Base-by-base conservation (phyloP, 2,329 filamentous ascomycete genomes). In the Cryphonectria japonica region DNA sequence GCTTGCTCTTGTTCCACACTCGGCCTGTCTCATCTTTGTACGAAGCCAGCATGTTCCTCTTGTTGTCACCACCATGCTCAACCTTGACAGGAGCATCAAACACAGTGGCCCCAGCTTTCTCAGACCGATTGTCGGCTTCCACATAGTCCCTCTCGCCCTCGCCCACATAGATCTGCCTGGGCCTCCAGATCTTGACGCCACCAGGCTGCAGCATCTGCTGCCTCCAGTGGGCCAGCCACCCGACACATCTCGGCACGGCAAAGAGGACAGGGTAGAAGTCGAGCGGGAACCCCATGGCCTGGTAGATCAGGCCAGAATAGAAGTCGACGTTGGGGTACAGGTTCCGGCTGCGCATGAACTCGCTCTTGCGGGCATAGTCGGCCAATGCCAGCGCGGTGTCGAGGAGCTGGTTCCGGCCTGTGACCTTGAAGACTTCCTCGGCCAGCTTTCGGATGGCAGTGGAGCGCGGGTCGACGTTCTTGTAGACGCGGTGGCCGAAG, bases 401-500 rank as follows among this genome's bases (percentile, higher is more conserved):
- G 54, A 86, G 82, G 8, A 86, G 80, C 76, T 83, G 79, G 78
- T 86, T 86, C n/a, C 84, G 80, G 5, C 84, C 84, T 1, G 84
- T 85, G 37, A 85, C 83, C 61, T 80, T 77, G 76, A 86, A 86
- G 29, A 86, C 84, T 72, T 84, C 80, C 68, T 86, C 84, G 43
- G 85, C 84, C 0, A 87, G 81, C 72, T 82, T 77, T 6, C 82
- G 80, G 72, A 88, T 86, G 46, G 84, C 83, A 7, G 81, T 85
- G 14, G 82, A 84, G 3, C 86, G 83, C 5, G 86, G 86, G 72
- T 88, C 86, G 0, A 85, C 83, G 74, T 85, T 86, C 74, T 86
- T 84, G 78, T 87, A 87, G 34, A 87, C 83, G 32, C 85, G 82
- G 78, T 88, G 86, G 6, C 86, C 86, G 75, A 87, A 87, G 8